These are phyloP conservation scores for Hibiscus syriacus DNA, from an alignment of 345 rosid species.

Conservation along the genomic window DNA sequence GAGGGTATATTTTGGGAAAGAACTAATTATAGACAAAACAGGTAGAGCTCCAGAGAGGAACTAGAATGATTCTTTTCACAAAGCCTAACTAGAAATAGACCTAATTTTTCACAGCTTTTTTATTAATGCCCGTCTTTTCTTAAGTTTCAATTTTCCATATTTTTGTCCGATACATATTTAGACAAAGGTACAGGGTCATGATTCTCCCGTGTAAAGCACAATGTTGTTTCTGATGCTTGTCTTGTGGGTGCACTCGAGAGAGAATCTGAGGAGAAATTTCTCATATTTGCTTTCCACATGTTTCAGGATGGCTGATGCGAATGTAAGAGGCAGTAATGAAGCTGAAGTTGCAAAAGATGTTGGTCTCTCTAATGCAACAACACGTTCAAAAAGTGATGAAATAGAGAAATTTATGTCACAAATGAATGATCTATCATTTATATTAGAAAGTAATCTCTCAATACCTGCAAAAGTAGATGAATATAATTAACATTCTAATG, in stretches of 20 bases:
- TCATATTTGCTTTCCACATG: slow-evolving; percentile 4
- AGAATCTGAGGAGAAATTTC: not conserved
- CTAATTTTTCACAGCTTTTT: not conserved
- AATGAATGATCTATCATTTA: slow-evolving; percentile 90
- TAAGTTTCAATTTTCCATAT: too few species aligned
- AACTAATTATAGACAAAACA: too few species aligned
- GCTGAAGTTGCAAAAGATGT: slow-evolving; percentile 17
- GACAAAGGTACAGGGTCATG: too few species aligned
- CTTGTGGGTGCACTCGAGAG: not conserved
- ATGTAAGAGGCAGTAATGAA: slow-evolving; percentile 20
- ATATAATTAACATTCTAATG: not conserved
- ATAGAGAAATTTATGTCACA: slow-evolving; percentile 52
- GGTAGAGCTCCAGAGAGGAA: not conserved
- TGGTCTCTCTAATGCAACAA: not conserved
- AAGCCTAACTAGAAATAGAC: not conserved
- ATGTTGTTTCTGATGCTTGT: not conserved
- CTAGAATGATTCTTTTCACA: not conserved
- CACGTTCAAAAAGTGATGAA: slow-evolving; percentile 5
- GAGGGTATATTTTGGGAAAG: not conserved
- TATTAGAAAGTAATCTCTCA: slow-evolving; percentile 59
- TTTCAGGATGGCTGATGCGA: slow-evolving; percentile 29
- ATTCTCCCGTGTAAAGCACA: not conserved
- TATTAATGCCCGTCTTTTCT: too few species aligned
- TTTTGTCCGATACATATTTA: too few species aligned
- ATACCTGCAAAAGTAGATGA: slow-evolving; percentile 29